These are phyloP conservation scores for Psilocybe subaeruginosa DNA, from an alignment of 768 basidiomycete genomes.

Conservation along the genomic window DNA sequence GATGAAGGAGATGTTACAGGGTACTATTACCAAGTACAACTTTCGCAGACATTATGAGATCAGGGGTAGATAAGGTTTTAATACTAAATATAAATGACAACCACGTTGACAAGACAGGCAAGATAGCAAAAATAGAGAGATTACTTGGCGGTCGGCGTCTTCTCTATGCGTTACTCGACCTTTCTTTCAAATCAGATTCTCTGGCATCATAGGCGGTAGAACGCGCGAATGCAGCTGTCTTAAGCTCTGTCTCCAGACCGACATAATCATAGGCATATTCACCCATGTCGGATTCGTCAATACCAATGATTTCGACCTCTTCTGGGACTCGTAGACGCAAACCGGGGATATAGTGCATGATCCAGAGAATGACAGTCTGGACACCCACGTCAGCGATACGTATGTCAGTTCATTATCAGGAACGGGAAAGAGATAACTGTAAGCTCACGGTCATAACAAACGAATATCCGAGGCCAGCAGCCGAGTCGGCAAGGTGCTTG, in stretches of 20 bases:
- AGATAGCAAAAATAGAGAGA: conserved; percentile 17
- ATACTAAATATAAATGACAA: neutral
- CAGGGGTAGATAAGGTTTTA: neutral
- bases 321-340: conserved; percentile 64
- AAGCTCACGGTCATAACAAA: conserved; percentile 74
- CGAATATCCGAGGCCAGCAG: conserved; percentile 67
- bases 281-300: conserved; percentile 90
- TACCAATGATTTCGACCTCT: conserved; percentile 73
- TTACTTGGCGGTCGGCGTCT: neutral
- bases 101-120: neutral
- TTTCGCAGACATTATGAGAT: neutral
- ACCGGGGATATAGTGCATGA: conserved; percentile 78
- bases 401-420: conserved; percentile 1
- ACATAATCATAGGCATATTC: conserved; percentile 92
- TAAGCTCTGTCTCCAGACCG: conserved; percentile 54
- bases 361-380: conserved; percentile 73
- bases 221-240: conserved; percentile 18
- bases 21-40: neutral
- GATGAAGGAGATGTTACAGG: neutral
- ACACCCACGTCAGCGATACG: neutral
- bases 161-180: conserved; percentile 6
- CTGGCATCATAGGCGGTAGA: conserved; percentile 11
- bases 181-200: conserved; percentile 16
- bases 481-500: conserved; percentile 80
- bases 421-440: neutral